Evolutionary conservation across 805 yeast species (phyloP).

Genomic region (Millerozyma acaciae): DNA sequence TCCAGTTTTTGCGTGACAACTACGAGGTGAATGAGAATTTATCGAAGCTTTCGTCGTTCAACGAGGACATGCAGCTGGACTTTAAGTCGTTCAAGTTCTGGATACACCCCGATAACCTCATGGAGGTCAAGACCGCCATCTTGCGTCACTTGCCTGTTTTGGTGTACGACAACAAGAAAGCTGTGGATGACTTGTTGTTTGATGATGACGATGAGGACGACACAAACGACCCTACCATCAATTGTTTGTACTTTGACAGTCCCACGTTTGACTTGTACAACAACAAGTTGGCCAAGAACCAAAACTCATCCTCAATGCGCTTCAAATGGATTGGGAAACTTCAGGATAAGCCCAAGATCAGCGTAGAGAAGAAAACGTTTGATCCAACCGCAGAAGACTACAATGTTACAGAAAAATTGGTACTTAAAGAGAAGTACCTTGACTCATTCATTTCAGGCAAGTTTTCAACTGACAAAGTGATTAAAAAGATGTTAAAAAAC

Average conservation of each 20-base stretch:
- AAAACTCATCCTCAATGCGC: constrained; percentile 71
- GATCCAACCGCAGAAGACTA: constrained; percentile 52
- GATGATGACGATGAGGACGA: constrained; percentile 22
- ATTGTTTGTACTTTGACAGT: constrained; percentile 86
- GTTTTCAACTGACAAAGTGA: constrained; percentile 44
- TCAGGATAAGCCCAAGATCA: constrained; percentile 69
- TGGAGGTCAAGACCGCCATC: constrained; percentile 96
- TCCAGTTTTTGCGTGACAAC: constrained; percentile 78
- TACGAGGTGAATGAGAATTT: constrained; percentile 47
- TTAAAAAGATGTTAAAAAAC: constrained; percentile 60
- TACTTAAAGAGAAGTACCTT: constrained; percentile 77
- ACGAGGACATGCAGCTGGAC: constrained; percentile 34
- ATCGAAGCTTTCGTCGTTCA: constrained; percentile 47
- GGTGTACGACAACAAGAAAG: constrained; percentile 58
- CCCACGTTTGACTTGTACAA: constrained; percentile 80
- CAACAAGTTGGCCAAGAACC: constrained; percentile 68
- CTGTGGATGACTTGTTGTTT: constrained; percentile 50
- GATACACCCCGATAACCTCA: constrained; percentile 88
- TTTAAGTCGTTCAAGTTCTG: constrained; percentile 81
- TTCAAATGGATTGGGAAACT: constrained; percentile 90
- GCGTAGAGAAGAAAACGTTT: constrained; percentile 74
- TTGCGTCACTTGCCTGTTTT: constrained; percentile 90
- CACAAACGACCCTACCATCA: constrained; percentile 61
- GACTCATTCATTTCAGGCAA: constrained; percentile 63
- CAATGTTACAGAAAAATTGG: constrained; percentile 58